Base-by-base conservation (phyloP, 2,329 filamentous ascomycete species). In the Microcera coccophila region DNA sequence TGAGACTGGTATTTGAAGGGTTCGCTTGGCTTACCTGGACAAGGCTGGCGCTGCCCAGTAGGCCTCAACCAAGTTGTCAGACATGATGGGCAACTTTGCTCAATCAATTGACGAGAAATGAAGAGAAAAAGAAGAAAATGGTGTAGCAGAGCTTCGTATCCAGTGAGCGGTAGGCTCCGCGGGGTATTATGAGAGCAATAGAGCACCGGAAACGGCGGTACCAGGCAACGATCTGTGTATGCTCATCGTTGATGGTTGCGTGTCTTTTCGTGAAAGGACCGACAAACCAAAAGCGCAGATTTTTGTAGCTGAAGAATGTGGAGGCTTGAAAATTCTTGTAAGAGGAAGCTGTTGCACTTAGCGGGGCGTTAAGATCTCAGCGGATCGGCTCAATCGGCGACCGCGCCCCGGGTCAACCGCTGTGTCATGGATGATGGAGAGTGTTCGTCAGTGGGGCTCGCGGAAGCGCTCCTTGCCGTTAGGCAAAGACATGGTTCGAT, bases 31-130 rank as follows among this genome's bases (percentile, higher is more conserved):
- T 59, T 62, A 72, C 70, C 70, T 67, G 48, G 70, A 59, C 47
- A 73, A 58, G 37, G 65, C 59, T 28, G 70, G 69, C 53, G 66
- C 50, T 47, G 60, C 63, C 67, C 65, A 67, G 56, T 66, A 72
- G 47, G 55, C 59, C 32, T 62, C 61, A 39, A 62, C 26, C 5
- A 52, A 49, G 28, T 49, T 47, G n/a, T 64, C 60, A 29, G 61
- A 49, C 62, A 65, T 66, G 21, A 44, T 61, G 53, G 49, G 53
- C 57, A 61, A 58, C 55, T 61, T 60, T 60, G 58, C 58, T 61
- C 59, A 52, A 56, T 49, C 21, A 44, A 26, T 33, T 20, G 42
- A 36, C 33, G 11, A 21, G 26, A 11, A 15, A 32, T 18, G 15
- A 35, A 18, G 33, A 37, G 32, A 44, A 43, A 44, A n/a, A 52